phyloP scores from a whole-genome alignment of 176 grass and related monocot species.

The Carex littledalei region DNA sequence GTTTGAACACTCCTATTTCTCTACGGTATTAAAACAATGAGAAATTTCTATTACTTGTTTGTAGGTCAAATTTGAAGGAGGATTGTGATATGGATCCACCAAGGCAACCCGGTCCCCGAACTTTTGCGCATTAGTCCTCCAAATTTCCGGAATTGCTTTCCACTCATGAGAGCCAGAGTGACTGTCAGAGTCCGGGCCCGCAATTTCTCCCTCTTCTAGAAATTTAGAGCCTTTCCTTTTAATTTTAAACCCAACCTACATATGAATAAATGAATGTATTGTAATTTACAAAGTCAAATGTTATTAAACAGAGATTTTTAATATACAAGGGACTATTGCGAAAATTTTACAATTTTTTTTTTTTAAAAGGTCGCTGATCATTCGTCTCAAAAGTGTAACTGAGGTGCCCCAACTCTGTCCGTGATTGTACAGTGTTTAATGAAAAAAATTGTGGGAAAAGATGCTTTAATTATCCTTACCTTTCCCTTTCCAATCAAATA shows the following conservation, averaged over 20 bases:
- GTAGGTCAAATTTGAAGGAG: slow-evolving; percentile 64
- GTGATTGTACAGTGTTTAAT: neutral
- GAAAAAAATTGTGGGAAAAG: neutral
- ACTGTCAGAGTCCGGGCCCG: slow-evolving; percentile 9
- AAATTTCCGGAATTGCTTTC: slow-evolving; percentile 88
- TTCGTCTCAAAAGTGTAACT: neutral
- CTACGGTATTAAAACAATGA: neutral
- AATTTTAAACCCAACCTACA: slow-evolving; percentile 10
- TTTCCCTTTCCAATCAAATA: neutral
- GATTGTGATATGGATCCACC: slow-evolving; percentile 71
- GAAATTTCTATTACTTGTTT: slow-evolving; percentile 46
- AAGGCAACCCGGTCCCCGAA: slow-evolving; percentile 59
- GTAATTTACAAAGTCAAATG: neutral
- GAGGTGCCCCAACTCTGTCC: neutral
- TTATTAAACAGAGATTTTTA: neutral
- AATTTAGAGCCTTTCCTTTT: slow-evolving; percentile 32
- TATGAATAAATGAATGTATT: neutral
- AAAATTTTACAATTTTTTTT: no score
- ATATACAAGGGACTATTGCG: neutral
- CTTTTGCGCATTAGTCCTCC: slow-evolving; percentile 74
- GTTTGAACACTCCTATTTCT: no score
- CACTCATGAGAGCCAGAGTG: slow-evolving; percentile 39
- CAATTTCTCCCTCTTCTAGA: slow-evolving; percentile 31
- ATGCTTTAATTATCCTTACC: neutral
- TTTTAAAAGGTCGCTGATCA: neutral